These are phyloP conservation scores for Fusarium penzigii DNA, from an alignment of 2,329 filamentous ascomycete species.

Conservation along the genomic window DNA sequence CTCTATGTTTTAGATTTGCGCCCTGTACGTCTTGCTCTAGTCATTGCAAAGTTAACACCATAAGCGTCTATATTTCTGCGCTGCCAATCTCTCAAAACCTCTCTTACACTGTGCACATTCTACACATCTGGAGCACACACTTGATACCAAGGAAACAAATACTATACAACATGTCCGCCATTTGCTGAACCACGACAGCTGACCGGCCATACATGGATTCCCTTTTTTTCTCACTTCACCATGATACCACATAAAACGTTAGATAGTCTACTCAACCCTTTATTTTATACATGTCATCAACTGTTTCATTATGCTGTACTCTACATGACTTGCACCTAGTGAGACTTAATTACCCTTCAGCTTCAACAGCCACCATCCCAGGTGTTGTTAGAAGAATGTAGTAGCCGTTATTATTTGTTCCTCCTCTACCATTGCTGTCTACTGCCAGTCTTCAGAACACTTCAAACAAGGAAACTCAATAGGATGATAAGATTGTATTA, in stretches of 20 bases:
- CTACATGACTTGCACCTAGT: too few species aligned
- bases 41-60: neutral
- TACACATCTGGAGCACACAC: neutral
- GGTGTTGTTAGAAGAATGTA: too few species aligned
- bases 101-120: constrained; percentile 5
- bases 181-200: neutral
- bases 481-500: too few species aligned
- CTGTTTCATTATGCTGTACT: too few species aligned
- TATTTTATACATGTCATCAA: too few species aligned
- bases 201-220: neutral
- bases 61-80: neutral
- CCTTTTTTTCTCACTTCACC: neutral
- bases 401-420: too few species aligned
- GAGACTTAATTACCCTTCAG: too few species aligned
- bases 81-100: neutral
- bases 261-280: neutral
- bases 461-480: too few species aligned
- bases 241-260: neutral
- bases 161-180: neutral
- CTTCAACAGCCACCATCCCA: too few species aligned
- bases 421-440: too few species aligned
- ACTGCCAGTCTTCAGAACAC: too few species aligned
- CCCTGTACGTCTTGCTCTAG: constrained; percentile 54
- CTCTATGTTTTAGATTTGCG: constrained; percentile 45
- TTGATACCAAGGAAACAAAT: neutral